Evolutionary conservation across 495 filamentous ascomycete genomes (phyloP), one percentile per base, ranked within the genome.

Genomic region (Neurospora sp.): DNA sequence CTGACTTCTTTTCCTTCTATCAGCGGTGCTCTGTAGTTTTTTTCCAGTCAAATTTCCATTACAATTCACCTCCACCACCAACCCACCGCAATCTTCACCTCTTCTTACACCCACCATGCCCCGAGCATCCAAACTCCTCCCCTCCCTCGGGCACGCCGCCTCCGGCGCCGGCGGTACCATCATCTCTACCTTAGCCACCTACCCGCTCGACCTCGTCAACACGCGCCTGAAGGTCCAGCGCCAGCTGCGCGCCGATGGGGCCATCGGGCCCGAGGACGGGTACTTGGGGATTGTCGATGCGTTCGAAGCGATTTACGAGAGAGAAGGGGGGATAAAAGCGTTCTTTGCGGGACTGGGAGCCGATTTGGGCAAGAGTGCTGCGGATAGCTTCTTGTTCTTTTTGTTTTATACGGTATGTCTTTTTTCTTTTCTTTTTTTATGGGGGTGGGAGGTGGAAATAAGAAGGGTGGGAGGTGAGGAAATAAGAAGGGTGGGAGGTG

Each of bases 171-270:
- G 89, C 16, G 94, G 93, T 18, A 91, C 93, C 3, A 90, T 93
- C 12, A 87, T 96, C 69, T 94, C 94, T 3, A 94, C 94, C 77
- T 81, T 94, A 69, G 81, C 89, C 59, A 89, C 91, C 10, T 97
- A 97, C 79, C 94, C 95, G 3, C 87, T 97, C 35, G 91, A 92
- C 78, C 86, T 97, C n/a, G 89, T 94, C 71, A 90, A 94, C 73
- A 93, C 94, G 18, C 88, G 94, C 14, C 87, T 97, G 5, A 94
- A 97, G 81, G 92, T 92, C 14, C 93, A 97, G 80, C 86, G 88
- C 48, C 89, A 89, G 72, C 83, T 90, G 35, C 85, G 81, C 4
- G 79, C 79, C 2, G 81, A 86, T 35, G 75, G 78, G 3, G 65
- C 71, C 22, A 81, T 84, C 14, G 48, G 68, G 6, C 73, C 76